Evolutionary conservation across 2,329 filamentous ascomycete species (phyloP).

Genomic region (Pseudogymnoascus sp.): DNA sequence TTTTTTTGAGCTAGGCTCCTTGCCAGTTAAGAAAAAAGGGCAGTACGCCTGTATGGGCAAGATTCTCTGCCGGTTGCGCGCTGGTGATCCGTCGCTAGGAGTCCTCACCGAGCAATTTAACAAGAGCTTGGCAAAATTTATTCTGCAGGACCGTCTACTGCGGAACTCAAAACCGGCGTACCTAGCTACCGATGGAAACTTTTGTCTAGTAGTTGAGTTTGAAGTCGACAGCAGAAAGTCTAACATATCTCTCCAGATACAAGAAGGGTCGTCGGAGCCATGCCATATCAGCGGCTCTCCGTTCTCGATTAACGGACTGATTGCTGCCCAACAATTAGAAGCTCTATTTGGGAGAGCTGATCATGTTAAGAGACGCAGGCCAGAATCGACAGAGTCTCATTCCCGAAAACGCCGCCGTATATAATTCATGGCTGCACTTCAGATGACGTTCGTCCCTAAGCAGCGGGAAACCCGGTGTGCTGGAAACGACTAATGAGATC

Average conservation of each 20-base stretch:
- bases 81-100: neutral
- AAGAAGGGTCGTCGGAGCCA: conserved; percentile 7
- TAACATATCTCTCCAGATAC: conserved; percentile 11
- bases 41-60: conserved; percentile 12
- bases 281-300: conserved; percentile 16
- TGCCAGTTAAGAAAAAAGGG: neutral
- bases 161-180: neutral
- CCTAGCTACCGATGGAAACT: neutral
- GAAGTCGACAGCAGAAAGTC: neutral
- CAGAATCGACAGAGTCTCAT: neutral
- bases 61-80: conserved; percentile 9
- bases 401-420: neutral
- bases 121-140: neutral
- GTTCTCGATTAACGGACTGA: conserved; percentile 11
- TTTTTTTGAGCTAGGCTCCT: conserved; percentile 14
- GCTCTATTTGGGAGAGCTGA: conserved; percentile 13
- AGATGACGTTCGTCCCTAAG: no score
- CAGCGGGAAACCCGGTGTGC: no score
- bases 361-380: conserved; percentile 11
- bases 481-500: no score
- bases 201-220: neutral
- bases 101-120: neutral
- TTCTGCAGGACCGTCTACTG: neutral
- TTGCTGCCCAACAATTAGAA: conserved; percentile 12
- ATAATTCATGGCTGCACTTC: neutral